Base-by-base conservation (phyloP, 768 basidiomycete species). In the Inosperma sp. region DNA sequence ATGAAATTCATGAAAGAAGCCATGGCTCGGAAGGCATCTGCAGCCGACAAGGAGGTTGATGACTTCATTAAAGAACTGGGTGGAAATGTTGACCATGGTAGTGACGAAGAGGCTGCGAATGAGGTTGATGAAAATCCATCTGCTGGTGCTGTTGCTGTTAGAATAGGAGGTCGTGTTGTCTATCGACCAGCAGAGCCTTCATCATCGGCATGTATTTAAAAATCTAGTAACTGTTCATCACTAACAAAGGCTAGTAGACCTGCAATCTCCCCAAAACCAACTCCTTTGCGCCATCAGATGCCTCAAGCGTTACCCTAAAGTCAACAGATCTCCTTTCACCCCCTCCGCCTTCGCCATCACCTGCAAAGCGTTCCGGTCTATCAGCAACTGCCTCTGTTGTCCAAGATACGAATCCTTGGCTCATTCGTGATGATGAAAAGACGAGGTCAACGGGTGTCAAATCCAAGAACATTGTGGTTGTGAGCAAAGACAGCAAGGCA, bases 1-100 rank as follows among this genome's bases (percentile, higher is more conserved):
- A 97, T 98, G 96, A 97, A 96, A 70, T 99, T 98, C 69, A 99
- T 99, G 95, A 86, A 88, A 66, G 86, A 93, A 39, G 94, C 92
- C 0, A 83, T 87, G 72, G 80, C 80, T 4, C 75, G 90, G 56
- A 78, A 84, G 49, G 70, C 78, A 58, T 71, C 65, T 7, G 73
- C 75, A 47, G 81, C 79, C 1, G 74, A 84, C 51, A 75, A 75
- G 50, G 77, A 82, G 56, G 82, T 78, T 4, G 87, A 88, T 49
- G 86, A 88, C 58, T 82, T 95, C 52, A 69, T 82, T 54, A 72
- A 72, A 55, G 88, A 91, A 59, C 72, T 96, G 61, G 81, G 79
- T 27, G 74, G 65, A 0, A 51, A 46, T 13, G 34, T 37, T 14
- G 68, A 63, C 3, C 67, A 63, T 0, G 67, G 56, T 9, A 65